Conservation (phyloP, 352 stramenopile genomes). For the Globisporangium okanoganense region DNA sequence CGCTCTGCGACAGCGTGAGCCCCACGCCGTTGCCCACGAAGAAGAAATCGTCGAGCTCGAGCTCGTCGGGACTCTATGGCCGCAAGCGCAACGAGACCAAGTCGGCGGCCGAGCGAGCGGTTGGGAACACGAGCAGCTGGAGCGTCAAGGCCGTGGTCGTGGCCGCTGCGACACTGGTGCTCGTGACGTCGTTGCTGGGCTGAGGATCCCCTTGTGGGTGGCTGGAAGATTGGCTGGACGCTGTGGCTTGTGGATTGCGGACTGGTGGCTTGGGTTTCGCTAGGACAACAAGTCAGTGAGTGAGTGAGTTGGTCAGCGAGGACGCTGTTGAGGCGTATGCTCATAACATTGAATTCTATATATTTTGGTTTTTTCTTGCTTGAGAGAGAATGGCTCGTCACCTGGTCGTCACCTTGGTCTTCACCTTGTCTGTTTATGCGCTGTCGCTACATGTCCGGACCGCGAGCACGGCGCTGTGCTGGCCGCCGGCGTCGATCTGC, state of each 20-base stretch:
- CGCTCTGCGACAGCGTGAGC: constrained; percentile 34
- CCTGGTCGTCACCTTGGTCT: not conserved
- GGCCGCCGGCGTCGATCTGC: constrained; percentile 81
- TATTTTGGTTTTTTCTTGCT: not conserved
- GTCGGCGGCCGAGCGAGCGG: not conserved
- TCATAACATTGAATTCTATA: constrained; percentile 7
- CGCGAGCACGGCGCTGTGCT: constrained; percentile 84
- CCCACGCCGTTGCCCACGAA: constrained; percentile 37
- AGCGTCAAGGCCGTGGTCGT: not conserved
- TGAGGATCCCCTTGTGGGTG: not conserved
- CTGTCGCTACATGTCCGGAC: not conserved
- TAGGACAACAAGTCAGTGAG: not conserved
- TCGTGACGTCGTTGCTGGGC: not conserved
- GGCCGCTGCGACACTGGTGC: not conserved
- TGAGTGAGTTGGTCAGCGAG: not conserved
- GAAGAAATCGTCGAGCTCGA: constrained; percentile 20
- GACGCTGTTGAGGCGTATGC: not conserved
- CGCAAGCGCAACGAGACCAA: constrained; percentile 6
- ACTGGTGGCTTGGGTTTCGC: not conserved
- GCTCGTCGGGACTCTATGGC: not conserved
- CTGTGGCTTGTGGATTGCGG: not conserved
- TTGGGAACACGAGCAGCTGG: not conserved
- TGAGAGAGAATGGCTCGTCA: not conserved
- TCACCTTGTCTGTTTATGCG: not conserved
- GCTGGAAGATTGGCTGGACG: not conserved